phyloP scores from a whole-genome alignment of 2,329 filamentous ascomycete species.

The Botrytis galanthina region DNA sequence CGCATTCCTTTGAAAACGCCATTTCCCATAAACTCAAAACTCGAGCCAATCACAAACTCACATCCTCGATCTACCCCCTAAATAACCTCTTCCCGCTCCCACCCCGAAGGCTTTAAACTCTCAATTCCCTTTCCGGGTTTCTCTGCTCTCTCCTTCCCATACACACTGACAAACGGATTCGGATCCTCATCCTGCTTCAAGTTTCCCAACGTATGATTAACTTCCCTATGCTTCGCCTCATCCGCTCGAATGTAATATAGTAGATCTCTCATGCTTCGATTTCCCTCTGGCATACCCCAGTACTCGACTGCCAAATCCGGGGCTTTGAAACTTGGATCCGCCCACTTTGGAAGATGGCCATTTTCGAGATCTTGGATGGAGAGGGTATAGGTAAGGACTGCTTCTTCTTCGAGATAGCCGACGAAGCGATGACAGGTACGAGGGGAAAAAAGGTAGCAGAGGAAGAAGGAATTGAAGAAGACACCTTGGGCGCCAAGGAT shows the following conservation, averaged over 20 bases:
- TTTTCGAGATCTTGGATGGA: slow-evolving; percentile 83
- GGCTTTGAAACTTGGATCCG: slow-evolving; percentile 63
- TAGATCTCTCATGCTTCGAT: slow-evolving; percentile 79
- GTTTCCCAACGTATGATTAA: slow-evolving; percentile 91
- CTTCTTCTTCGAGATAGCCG: slow-evolving; percentile 95
- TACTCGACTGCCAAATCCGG: slow-evolving; percentile 89
- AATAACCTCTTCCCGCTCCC: slow-evolving; percentile 79
- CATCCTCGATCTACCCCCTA: slow-evolving; percentile 17
- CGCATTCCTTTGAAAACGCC: not conserved
- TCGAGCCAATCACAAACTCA: too few relatives aligned
- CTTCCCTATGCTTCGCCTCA: slow-evolving; percentile 84
- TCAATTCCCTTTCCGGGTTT: slow-evolving; percentile 70
- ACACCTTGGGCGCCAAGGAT: slow-evolving; percentile 91
- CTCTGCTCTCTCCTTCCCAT: slow-evolving; percentile 64
- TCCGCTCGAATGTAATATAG: slow-evolving; percentile 87
- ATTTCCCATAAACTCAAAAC: not conserved
- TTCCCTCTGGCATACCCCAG: slow-evolving; percentile 88
- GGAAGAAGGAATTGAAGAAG: slow-evolving; percentile 93
- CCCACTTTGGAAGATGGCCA: slow-evolving; percentile 82
- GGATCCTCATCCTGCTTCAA: slow-evolving; percentile 83
- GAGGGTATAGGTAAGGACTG: slow-evolving; percentile 90
- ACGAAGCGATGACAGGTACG: slow-evolving; percentile 92
- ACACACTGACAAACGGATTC: slow-evolving; percentile 86
- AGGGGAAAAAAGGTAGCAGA: slow-evolving; percentile 83
- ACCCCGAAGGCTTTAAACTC: slow-evolving; percentile 66